These are phyloP conservation scores for Multifurca ochricompacta DNA, from an alignment of 768 basidiomycete genomes.

Conservation along the genomic window DNA sequence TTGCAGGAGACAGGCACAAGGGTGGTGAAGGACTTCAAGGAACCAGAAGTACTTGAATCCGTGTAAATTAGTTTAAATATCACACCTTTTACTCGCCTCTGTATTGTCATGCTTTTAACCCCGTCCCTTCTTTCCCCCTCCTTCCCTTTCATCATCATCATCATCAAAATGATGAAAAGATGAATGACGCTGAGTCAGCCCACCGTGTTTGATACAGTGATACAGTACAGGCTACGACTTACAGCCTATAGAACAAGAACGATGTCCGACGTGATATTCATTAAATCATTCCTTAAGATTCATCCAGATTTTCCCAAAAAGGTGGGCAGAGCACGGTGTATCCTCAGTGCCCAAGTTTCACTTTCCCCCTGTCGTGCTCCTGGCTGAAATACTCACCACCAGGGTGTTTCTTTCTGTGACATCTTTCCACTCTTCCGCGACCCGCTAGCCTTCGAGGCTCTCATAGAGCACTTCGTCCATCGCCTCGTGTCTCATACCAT, in stretches of 20 bases:
- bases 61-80: slow-evolving; percentile 50
- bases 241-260: background rate
- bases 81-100: slow-evolving; percentile 13
- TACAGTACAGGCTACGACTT: too few relatives aligned
- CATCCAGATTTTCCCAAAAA: slow-evolving; percentile 87
- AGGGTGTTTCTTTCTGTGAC: slow-evolving; percentile 92
- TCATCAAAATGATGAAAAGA: too few relatives aligned
- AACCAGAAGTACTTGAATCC: slow-evolving; percentile 88
- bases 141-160: too few relatives aligned
- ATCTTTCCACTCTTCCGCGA: slow-evolving; percentile 89
- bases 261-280: slow-evolving; percentile 72
- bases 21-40: slow-evolving; percentile 94
- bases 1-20: slow-evolving; percentile 87
- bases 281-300: slow-evolving; percentile 50
- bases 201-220: too few relatives aligned
- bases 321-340: slow-evolving; percentile 36
- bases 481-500: slow-evolving; percentile 78
- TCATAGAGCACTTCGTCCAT: slow-evolving; percentile 83
- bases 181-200: too few relatives aligned
- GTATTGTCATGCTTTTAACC: slow-evolving; percentile 23
- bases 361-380: background rate
- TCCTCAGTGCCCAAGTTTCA: too few relatives aligned
- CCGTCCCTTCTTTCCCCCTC: too few relatives aligned
- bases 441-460: slow-evolving; percentile 80
- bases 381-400: slow-evolving; percentile 24